Base-by-base conservation (phyloP, 2,329 filamentous ascomycete genomes). In the Penicillium sp. region DNA sequence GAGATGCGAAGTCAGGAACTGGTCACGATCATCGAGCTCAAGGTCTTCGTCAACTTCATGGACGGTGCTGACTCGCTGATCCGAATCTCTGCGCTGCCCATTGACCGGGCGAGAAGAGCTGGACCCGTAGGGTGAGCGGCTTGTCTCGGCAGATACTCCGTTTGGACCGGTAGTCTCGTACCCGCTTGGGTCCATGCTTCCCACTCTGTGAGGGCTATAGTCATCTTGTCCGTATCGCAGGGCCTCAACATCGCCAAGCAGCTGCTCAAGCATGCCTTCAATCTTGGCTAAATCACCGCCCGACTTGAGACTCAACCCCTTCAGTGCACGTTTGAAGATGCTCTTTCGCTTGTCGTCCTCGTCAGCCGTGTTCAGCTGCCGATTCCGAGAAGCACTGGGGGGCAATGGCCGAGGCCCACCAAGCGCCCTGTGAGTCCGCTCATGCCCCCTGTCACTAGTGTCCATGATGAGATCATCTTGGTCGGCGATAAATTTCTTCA, bases 321-420 rank as follows among this genome's bases (percentile, higher is more conserved):
- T 93, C 48, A 99, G 80, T n/a, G 94, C 94, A 60, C 93, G 87
- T 67, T 89, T 89, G 78, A 97, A 94, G n/a, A 99, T 84, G 69
- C 91, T 96, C 75, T 91, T 89, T 70, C 91, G 92, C 83, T 97
- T 97, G 43, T 87, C 84, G 32, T 85, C 83, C 6, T 77, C 75
- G 18, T 84, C 82, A 9, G 83, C 80, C 13, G 76, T 71, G 24
- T 76, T 78, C 64, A 68, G 69, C 57, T 79, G 79, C 39, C 78
- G 78, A 55, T 76, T 85, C 57, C 88, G 84, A 24, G 87, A 78
- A 11, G 79, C 79, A 47, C 84, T 84, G 31, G 84, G 78, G 9
- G 92, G 92, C 69, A 89, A 88, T 31, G 93, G 92, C 54, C 94
- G 86, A 7, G 94, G 92, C 0, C 93, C 93, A 51, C 89, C 88